phyloP scores from a whole-genome alignment of 1,284 basidiomycete genomes.

The Naganishia liquefaciens region DNA sequence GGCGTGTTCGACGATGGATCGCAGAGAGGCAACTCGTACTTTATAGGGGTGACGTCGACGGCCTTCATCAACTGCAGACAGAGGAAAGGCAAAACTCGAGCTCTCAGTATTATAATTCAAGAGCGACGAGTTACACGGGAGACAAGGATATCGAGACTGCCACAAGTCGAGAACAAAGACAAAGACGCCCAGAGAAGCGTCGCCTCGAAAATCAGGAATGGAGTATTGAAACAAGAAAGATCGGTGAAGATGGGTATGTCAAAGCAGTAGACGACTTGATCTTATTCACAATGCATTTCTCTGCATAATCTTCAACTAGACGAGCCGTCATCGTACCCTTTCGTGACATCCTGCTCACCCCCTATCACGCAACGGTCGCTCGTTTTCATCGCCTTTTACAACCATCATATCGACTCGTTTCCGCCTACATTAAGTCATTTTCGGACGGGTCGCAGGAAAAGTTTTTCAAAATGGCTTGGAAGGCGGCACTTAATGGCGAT shows the following conservation, averaged over 20 bases:
- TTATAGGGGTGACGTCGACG: constrained; percentile 21
- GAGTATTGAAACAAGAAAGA: constrained; percentile 13
- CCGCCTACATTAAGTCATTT: constrained; percentile 17
- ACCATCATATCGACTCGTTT: constrained; percentile 17
- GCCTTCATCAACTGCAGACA: constrained; percentile 11
- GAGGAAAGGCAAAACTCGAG: not conserved
- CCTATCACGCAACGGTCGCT: constrained; percentile 17
- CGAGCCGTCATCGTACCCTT: constrained; percentile 21
- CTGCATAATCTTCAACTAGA: not conserved
- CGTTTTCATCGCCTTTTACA: constrained; percentile 12
- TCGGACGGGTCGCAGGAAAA: constrained; percentile 17
- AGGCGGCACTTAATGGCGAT: constrained; percentile 13
- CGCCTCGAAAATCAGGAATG: constrained; percentile 17
- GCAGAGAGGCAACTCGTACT: constrained; percentile 14
- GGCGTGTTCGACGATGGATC: constrained; percentile 21
- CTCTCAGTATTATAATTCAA: not conserved
- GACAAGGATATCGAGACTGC: constrained; percentile 4
- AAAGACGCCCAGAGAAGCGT: constrained; percentile 9
- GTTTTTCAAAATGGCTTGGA: constrained; percentile 21
- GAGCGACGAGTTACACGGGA: too few relatives aligned
- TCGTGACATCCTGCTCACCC: constrained; percentile 20
- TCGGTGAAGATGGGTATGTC: constrained; percentile 25
- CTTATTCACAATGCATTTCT: not conserved
- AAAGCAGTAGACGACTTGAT: not conserved
- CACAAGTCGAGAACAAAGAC: constrained; percentile 13